Evolutionary conservation across 164 flowering plant species (phyloP), one percentile per base, ranked within the genome.

Genomic region (Euptelea pleiosperma): DNA sequence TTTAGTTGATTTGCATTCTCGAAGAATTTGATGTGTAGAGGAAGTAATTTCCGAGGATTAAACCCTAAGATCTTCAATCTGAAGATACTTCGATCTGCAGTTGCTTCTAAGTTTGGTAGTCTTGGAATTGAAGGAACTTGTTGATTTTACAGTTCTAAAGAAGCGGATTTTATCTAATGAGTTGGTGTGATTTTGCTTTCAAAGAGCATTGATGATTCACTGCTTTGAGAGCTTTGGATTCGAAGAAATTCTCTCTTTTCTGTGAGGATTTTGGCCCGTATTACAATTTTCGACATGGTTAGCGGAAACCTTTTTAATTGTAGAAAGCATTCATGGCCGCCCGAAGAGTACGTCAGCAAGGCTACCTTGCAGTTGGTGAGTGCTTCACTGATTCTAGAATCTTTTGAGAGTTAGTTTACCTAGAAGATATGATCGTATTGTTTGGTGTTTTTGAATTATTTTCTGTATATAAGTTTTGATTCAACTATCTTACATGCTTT

Each of bases 291-390:
- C 41, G 59, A 64, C 15, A 89, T 89, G 96, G 82, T 89, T n/a
- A 72, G 72, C 19, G 87, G 84, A 14, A 74, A 68, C 64, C 31
- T 89, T 48, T 89, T 89, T 60, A 80, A 85, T 59, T 67, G 73
- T 57, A 67, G 79, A 59, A 89, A 82, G 80, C 70, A 80, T 62
- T 89, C 97, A 45, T 89, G 97, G 97, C 97, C 97, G 10, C 77
- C 90, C 2, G 88, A 87, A 39, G 97, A 89, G 68, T 89, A 87
- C 55, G 66, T 89, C 69, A 78, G 69, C 77, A 65, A 66, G 56
- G 35, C 63, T 6, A 83, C 94, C 26, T 70, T 89, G 72, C 94
- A 87, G 44, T 62, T 83, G 83, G 96, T 89, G 65, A 67, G 75
- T 31, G 21, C 22, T 47, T 39, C 29, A 15, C 14, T 8, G n/a